Conservation (phyloP, 176 grass and related monocot species). For the Hordeum marinum region DNA sequence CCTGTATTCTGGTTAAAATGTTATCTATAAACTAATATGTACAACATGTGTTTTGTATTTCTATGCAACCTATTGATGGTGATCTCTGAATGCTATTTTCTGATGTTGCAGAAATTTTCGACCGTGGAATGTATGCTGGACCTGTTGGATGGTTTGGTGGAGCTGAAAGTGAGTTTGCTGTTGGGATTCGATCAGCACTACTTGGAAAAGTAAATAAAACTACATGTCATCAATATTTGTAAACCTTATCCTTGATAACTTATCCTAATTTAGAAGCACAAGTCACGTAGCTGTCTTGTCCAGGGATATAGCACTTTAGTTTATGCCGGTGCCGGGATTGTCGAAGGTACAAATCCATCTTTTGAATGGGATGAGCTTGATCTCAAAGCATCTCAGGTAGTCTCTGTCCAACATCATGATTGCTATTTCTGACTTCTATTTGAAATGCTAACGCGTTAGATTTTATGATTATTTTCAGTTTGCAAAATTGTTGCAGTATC, state of each 20-base stretch:
- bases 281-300: slow-evolving; percentile 10
- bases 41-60: background rate
- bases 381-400: slow-evolving; percentile 82
- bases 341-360: slow-evolving; percentile 86
- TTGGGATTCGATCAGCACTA: slow-evolving; percentile 92
- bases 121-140: slow-evolving; percentile 93
- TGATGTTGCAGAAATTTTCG: slow-evolving; percentile 65
- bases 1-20: background rate
- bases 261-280: background rate
- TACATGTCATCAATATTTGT: background rate
- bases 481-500: slow-evolving; percentile 61
- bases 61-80: background rate
- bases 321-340: slow-evolving; percentile 86
- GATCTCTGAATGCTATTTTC: background rate
- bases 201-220: slow-evolving; percentile 68
- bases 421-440: background rate
- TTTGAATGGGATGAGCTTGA: slow-evolving; percentile 90
- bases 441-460: background rate
- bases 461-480: slow-evolving; percentile 47
- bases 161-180: slow-evolving; percentile 90
- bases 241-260: background rate
- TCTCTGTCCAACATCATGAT: background rate
- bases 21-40: background rate
- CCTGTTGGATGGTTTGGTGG: slow-evolving; percentile 98
- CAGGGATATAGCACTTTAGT: slow-evolving; percentile 73